Percentiles rank a stretch among this genome's conserved stretches.
These are phyloP conservation scores for Solanum hybrid DNA, from an alignment of 305 asterid genomes.

Conservation along the genomic window DNA sequence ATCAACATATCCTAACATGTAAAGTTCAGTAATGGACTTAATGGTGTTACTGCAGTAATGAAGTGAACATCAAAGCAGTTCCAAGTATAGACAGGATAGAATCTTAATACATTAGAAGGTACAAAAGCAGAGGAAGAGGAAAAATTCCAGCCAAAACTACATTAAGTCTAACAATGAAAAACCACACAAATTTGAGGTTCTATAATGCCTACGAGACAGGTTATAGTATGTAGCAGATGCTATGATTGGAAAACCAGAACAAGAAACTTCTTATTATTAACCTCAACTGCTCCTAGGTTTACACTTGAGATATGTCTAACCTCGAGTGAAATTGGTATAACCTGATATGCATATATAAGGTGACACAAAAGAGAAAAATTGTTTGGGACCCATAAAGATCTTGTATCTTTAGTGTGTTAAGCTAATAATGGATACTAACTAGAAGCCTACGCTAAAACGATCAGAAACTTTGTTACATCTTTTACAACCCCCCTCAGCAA, in stretches of 20 bases:
- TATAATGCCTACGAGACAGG: not conserved
- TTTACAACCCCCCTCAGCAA: not conserved
- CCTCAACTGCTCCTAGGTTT: not conserved
- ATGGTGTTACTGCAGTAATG: not conserved
- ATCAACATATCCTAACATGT: not conserved
- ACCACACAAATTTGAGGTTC: not conserved
- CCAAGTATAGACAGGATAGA: not conserved
- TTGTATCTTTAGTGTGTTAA: not conserved
- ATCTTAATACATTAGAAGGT: not conserved
- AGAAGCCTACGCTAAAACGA: not conserved
- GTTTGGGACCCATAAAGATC: not conserved
- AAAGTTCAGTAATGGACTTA: not conserved
- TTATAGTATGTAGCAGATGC: not conserved
- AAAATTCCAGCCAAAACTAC: not conserved
- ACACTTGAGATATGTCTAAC: not conserved
- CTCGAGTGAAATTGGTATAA: not conserved
- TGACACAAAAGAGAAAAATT: not conserved
- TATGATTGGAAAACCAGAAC: not conserved
- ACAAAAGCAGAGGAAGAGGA: not conserved
- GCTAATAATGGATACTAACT: not conserved
- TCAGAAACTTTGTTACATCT: not conserved
- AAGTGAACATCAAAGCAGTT: not conserved
- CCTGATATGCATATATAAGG: not conserved
- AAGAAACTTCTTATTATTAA: not conserved
- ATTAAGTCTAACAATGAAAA: not conserved